Base-by-base conservation (phyloP, 192 early-diverging fungal genomes). In the Linnemannia exigua region DNA sequence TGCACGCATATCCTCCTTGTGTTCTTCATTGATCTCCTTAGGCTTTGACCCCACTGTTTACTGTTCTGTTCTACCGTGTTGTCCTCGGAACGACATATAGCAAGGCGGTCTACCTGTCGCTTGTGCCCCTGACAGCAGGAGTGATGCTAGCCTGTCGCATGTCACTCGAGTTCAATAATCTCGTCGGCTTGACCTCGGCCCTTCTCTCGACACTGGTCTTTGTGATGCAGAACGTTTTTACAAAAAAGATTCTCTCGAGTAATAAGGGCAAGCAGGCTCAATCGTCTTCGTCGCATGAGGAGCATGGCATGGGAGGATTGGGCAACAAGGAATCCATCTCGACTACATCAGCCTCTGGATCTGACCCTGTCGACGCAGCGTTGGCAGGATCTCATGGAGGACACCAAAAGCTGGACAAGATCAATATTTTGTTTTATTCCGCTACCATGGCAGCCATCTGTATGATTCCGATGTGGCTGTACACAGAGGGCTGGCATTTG, bases 41-140 rank as follows among this genome's bases (percentile, higher is more conserved):
- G 92, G 96, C 97, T 1, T 81, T 97, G 11, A 95, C 95, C 11
- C 97, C 97, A 31, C 88, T 98, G 38, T 97, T 98, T 78, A 98
- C 96, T 3, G 96, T 97, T 2, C 67, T 92, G 28, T 91, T 95
- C 35, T 97, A 96, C 80, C 89, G 94, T 17, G 84, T 96, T 44
- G 74, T 95, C 51, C 97, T 93, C 76, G 63, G 88, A 68, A 92
- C 95, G 74, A 89, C 83, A 22, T 96, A 97, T 78, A 87, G 93
- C 22, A 77, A 75, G 12, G 88, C 90, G 44, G 95, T 97, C 1
- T 98, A 97, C 79, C 25, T 93, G 0, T 92, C 97, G 12, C 86
- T 98, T 19, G 66, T 97, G 11, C 95, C 95, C 4, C 88, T 98
- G 76, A 97, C 95, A 9, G 74, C 92, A 44, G 97, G 97, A 48